Conservation (phyloP, 1,139 yeast genomes). For the Hemisphaericaspora xylofermentans region DNA sequence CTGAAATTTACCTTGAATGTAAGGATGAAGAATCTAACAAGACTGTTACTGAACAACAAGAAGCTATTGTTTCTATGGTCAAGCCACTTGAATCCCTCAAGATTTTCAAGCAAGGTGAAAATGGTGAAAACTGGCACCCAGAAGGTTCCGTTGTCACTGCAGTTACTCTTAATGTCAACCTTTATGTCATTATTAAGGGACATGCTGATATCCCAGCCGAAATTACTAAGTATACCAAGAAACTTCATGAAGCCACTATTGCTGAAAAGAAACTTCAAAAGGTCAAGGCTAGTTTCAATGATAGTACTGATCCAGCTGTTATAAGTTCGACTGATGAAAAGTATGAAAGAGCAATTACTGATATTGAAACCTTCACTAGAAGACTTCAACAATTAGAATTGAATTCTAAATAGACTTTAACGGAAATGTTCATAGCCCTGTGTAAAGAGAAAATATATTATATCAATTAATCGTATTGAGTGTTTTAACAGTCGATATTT, state of each 20-base stretch:
- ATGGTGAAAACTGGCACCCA: conserved; percentile 48
- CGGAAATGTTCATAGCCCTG: no score
- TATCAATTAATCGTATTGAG: no score
- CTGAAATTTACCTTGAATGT: conserved; percentile 79
- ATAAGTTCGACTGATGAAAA: conserved; percentile 1
- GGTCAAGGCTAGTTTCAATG: conserved; percentile 3
- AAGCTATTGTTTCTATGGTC: conserved; percentile 83
- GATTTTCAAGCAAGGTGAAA: conserved; percentile 52
- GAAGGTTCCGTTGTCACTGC: conserved; percentile 87
- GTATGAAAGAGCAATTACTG: background rate
- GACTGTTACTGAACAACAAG: conserved; percentile 68
- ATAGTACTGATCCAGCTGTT: conserved; percentile 1
- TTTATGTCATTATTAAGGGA: conserved; percentile 90
- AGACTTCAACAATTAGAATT: conserved; percentile 3
- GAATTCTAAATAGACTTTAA: conserved; percentile 2
- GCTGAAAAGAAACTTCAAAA: conserved; percentile 3
- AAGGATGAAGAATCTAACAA: conserved; percentile 45
- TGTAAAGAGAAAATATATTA: no score
- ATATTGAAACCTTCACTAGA: conserved; percentile 3
- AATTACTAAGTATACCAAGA: conserved; percentile 77
- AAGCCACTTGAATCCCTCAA: conserved; percentile 79
- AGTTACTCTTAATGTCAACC: conserved; percentile 77
- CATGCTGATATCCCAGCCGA: conserved; percentile 91
- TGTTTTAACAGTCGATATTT: no score
- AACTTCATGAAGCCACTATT: conserved; percentile 25